Evolutionary conservation across 192 early-diverging fungal species (phyloP), one percentile per base, ranked within the genome.

Genomic region (Rhizoclosmatium sp.): DNA sequence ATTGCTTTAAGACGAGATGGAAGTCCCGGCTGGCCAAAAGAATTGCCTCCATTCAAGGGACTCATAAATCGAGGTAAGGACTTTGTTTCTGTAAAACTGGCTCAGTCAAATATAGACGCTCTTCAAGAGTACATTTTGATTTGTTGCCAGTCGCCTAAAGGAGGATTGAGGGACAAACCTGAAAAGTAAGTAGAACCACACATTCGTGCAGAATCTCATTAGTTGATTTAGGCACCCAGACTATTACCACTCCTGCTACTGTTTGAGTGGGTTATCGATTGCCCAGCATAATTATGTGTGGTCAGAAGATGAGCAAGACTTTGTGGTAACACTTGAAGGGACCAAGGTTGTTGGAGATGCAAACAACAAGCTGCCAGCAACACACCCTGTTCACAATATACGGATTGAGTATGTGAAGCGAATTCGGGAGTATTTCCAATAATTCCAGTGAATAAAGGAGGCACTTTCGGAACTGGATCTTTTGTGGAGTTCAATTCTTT

Each of bases 231-330:
- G 91, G 62, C 59, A 77, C 1, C 88, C 93, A 0, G 98, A 99
- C 78, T 92, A 91, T 59, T 99, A 99, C 83, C 98, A 99, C 78
- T 96, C 96, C 47, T 97, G 95, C 75, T 99, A 99, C 80, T 90
- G 91, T 40, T 86, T 99, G 48, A 88, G 88, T 64, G 98, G 98
- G 0, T 82, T 99, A 39, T 95, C 97, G 3, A 78, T 91, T 23
- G 85, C 93, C 4, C 98, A 98, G 76, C 91, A 98, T 78, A 84
- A 91, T 23, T 87, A 93, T 31, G 47, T 72, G 0, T 91, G 78
- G 82, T 12, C 72, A 75, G 2, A 65, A 59, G 49, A 84, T 81
- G 3, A 81, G 80, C 39, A 81, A 78, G 59, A 86, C 84, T 7
- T 86, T 83, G 47, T 65, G 85, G 49, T 58, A 85, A 16, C 86